A percentile compares a stretch with the other conserved stretches of the same genome.
phyloP scores from a whole-genome alignment of 2,329 filamentous ascomycete genomes.

The Aureobasidium sp. region DNA sequence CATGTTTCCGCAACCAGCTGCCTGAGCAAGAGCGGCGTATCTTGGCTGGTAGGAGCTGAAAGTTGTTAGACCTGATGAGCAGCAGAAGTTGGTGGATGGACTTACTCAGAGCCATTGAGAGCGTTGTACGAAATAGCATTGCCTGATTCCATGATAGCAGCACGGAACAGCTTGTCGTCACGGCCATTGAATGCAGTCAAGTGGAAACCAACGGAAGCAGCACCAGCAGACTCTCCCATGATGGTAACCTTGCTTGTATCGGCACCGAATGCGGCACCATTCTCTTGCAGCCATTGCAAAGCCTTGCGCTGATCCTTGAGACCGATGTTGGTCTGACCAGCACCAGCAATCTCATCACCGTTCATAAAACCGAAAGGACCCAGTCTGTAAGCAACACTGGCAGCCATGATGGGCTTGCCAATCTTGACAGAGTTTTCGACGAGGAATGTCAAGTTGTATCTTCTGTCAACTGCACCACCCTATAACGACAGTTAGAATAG shows the following conservation, averaged over 20 bases:
- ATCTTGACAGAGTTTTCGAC: conserved; percentile 41
- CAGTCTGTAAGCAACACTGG: conserved; percentile 55
- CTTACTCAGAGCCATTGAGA: conserved; percentile 29
- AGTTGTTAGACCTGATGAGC: conserved; percentile 18
- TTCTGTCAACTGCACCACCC: conserved; percentile 45
- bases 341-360: conserved; percentile 45
- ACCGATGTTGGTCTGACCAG: conserved; percentile 47
- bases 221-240: conserved; percentile 40
- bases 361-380: conserved; percentile 64
- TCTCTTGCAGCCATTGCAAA: conserved; percentile 39
- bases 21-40: conserved; percentile 56
- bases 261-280: conserved; percentile 36
- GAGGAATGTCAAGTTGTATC: conserved; percentile 58
- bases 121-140: conserved; percentile 28
- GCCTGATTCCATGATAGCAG: conserved; percentile 41
- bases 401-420: conserved; percentile 48
- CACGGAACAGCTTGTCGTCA: conserved; percentile 42
- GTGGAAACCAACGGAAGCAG: conserved; percentile 38
- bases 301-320: conserved; percentile 39
- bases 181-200: conserved; percentile 43
- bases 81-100: conserved; percentile 29
- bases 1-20: conserved; percentile 52
- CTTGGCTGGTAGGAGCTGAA: conserved; percentile 41
- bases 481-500: conserved; percentile 14
- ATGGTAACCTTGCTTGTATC: conserved; percentile 39